These are phyloP conservation scores for Sclerotinia subarctica DNA, from an alignment of 2,329 filamentous ascomycete genomes.

Conservation along the genomic window DNA sequence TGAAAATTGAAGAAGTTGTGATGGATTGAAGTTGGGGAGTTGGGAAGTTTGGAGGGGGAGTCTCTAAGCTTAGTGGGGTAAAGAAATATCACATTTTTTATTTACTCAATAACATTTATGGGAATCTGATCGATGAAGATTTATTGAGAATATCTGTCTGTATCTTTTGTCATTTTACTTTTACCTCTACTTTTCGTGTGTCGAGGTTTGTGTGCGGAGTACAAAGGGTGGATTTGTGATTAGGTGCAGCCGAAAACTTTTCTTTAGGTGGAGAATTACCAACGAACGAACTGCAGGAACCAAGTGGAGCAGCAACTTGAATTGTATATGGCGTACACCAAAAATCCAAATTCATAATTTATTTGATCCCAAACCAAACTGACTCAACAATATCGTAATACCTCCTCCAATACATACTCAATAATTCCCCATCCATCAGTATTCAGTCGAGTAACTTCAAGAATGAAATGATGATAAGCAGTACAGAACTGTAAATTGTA, in stretches of 20 bases:
- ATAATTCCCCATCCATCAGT: no score
- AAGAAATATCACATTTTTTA: not conserved
- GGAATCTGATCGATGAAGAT: not conserved
- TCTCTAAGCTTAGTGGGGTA: not conserved
- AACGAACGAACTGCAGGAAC: not conserved
- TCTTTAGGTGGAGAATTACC: not conserved
- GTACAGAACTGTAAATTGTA: no score
- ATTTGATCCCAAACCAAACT: no score
- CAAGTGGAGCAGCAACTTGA: not conserved
- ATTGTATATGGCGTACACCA: no score
- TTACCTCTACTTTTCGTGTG: not conserved
- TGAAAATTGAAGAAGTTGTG: not conserved
- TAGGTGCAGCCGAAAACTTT: not conserved
- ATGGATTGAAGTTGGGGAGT: not conserved
- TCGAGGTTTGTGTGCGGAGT: not conserved
- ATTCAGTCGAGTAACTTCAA: no score
- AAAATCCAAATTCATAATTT: no score
- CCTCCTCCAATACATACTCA: no score
- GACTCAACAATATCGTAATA: no score
- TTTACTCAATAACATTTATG: not conserved
- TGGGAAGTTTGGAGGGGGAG: no score
- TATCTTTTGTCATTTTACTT: not conserved
- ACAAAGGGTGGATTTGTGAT: not conserved
- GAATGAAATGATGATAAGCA: no score
- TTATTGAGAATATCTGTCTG: not conserved